These are phyloP conservation scores for Gynostemma pentaphyllum DNA, from an alignment of 306 rosid genomes.

Conservation along the genomic window DNA sequence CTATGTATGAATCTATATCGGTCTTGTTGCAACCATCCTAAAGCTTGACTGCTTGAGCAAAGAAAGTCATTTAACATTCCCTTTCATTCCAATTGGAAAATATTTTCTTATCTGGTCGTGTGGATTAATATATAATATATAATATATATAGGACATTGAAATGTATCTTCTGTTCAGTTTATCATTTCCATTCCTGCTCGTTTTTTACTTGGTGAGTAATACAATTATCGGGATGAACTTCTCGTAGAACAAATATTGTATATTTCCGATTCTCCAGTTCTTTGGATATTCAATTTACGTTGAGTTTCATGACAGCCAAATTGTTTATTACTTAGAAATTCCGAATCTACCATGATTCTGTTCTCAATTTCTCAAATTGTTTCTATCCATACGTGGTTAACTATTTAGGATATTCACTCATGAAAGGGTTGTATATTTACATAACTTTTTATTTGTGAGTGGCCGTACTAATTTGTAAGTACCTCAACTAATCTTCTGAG, in stretches of 20 bases:
- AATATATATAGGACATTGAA: constrained; percentile 1
- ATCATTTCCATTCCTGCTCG: neutral
- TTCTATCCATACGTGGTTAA: no score
- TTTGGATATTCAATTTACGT: no score
- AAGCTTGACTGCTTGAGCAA: constrained; percentile 23
- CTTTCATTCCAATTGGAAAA: constrained; percentile 18
- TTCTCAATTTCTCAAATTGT: no score
- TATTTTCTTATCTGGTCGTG: constrained; percentile 32
- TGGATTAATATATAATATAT: constrained; percentile 14
- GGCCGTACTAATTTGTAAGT: no score
- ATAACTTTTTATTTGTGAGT: no score
- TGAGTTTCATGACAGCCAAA: no score
- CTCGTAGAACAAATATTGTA: neutral
- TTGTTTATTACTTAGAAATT: no score
- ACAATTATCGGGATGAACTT: neutral
- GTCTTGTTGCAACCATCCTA: constrained; percentile 25
- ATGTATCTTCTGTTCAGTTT: constrained; percentile 1
- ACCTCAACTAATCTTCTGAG: no score
- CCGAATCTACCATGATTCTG: no score
- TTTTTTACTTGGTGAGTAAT: neutral
- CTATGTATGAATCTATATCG: constrained; percentile 33
- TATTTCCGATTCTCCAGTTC: neutral
- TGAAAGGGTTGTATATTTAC: no score
- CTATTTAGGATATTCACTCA: no score
- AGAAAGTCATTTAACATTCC: constrained; percentile 20